Base-by-base conservation (phyloP, 2,329 filamentous ascomycete genomes). In the Lasiodiplodia gonubiensis region DNA sequence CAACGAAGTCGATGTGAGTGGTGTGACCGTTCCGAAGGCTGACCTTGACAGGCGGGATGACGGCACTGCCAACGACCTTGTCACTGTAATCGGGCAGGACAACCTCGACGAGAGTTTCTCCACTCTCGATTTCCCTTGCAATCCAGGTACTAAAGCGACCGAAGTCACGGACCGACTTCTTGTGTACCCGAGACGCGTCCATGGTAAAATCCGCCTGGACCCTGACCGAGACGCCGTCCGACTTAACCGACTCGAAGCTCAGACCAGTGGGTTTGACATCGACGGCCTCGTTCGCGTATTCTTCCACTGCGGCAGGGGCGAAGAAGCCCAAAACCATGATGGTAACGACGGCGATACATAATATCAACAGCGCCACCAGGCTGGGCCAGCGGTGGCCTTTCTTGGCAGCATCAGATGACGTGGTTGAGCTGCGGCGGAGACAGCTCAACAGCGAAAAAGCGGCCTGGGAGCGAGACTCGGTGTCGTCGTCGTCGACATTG, bases 31-130 rank as follows among this genome's bases (percentile, higher is more conserved):
- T 91, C 57, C 90, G 85, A 61, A 98, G 86, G 74, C 89, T 88
- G 69, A 97, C 84, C 69, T 88, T 88, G 70, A 98, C 82, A 0
- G 89, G 86, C 1, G 95, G 95, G 18, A 97, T 80, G 5, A 83
- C 84, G 14, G 92, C 93, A 11, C 88, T 92, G 18, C 94, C 95
- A 25, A 97, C 81, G 57, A 96, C 80, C 16, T 91, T 82, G 77
- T 94, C 88, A 30, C 87, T 88, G 74, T 96, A 96, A 70, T 95
- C 91, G 14, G 94, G 94, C 35, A 97, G 84, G 72, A 90, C 93
- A 7, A 98, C 88, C 67, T 90, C 82, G 37, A 97, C 87, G 60
- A 87, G 85, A 2, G 92, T 91, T 73, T 90, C 82, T 23, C 90
- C 88, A 2, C 86, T 94, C 74, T 93, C 90, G 14, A 96, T 85